Conservation (phyloP, 1,284 basidiomycete species). For the Marasmius sp. region DNA sequence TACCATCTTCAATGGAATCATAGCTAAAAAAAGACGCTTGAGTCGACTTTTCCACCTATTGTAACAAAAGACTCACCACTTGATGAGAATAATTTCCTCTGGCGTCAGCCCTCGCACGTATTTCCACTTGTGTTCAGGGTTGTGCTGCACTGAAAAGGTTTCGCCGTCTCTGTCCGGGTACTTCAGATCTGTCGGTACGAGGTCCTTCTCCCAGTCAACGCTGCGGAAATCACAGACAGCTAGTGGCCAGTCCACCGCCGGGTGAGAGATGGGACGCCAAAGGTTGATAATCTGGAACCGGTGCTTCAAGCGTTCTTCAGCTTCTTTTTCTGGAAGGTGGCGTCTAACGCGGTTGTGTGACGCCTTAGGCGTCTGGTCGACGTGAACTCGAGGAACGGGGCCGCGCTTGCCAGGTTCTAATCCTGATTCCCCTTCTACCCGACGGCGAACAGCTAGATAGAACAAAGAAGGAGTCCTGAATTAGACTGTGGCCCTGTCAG, state of each 20-base stretch:
- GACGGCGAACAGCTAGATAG: not conserved
- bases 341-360: not conserved
- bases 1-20: not conserved
- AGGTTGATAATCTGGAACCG: conserved; percentile 2
- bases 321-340: not conserved
- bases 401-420: not conserved
- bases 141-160: not conserved
- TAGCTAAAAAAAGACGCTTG: not conserved
- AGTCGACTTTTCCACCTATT: not conserved
- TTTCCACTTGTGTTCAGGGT: not conserved
- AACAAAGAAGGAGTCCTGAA: not conserved
- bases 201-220: not conserved
- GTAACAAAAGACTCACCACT: not conserved
- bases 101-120: not conserved
- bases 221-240: not conserved
- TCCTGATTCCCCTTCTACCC: not conserved
- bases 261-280: not conserved
- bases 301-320: not conserved
- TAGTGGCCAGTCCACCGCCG: not conserved
- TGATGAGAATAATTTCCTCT: not conserved
- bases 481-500: not conserved
- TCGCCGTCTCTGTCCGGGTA: not conserved
- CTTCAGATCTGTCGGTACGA: not conserved
- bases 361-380: not conserved
- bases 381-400: not conserved